Conservation (phyloP, 208 protist genomes). For the Crithidia bombi region DNA sequence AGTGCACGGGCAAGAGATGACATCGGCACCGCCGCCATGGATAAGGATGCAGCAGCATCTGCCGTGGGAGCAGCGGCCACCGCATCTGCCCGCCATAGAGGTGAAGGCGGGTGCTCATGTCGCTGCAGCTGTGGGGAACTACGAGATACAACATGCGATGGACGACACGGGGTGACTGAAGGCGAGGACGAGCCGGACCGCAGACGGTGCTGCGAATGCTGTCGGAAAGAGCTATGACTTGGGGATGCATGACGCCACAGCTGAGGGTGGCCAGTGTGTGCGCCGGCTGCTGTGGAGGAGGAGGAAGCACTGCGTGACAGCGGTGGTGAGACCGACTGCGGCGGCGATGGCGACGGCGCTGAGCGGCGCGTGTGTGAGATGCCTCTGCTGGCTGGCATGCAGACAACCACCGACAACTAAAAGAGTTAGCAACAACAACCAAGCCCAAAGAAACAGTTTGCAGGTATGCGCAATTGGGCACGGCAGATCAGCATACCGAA, state of each 20-base stretch:
- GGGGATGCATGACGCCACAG: too few species aligned
- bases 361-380: neutral
- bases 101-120: too few species aligned
- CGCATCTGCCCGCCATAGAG: neutral
- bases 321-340: neutral
- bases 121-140: neutral
- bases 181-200: neutral
- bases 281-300: too few species aligned
- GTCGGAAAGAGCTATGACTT: neutral
- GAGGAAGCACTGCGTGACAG: neutral
- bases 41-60: too few species aligned
- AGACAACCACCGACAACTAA: too few species aligned
- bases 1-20: constrained; percentile 52
- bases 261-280: neutral
- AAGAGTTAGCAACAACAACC: too few species aligned
- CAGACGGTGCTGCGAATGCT: neutral
- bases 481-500: too few species aligned
- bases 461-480: too few species aligned
- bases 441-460: too few species aligned
- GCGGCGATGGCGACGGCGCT: too few species aligned
- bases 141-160: neutral
- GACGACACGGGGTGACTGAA: neutral
- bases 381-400: too few species aligned
- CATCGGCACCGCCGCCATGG: constrained; percentile 11
- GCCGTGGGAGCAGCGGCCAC: too few species aligned